Percentiles rank a stretch among this genome's conserved stretches.
Evolutionary conservation across 129 eudicot species (phyloP).

Genomic region (Tanacetum coccineum): DNA sequence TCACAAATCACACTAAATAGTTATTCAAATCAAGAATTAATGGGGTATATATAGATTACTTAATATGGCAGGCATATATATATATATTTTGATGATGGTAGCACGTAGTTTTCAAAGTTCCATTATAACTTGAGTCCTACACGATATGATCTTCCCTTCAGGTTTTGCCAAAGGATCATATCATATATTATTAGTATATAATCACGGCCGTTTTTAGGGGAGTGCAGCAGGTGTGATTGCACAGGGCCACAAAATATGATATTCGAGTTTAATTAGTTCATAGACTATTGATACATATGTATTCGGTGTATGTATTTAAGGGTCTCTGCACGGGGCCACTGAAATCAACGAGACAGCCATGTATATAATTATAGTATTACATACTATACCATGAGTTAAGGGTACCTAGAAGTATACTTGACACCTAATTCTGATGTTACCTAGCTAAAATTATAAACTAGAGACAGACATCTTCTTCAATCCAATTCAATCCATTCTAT

Average conservation of each 20-base stretch:
- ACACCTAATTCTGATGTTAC: constrained; percentile 57
- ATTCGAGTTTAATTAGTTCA: too few species aligned
- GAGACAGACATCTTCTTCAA: not conserved
- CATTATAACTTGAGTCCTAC: constrained; percentile 40
- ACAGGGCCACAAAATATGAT: too few species aligned
- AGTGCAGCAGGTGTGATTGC: too few species aligned
- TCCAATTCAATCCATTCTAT: constrained; percentile 20
- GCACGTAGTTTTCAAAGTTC: constrained; percentile 36
- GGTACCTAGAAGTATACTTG: constrained; percentile 36
- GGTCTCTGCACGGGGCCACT: too few species aligned
- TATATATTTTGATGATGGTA: constrained; percentile 25
- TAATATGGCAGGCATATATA: not conserved
- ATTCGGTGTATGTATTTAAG: too few species aligned
- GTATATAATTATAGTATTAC: constrained; percentile 13
- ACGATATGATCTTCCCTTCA: constrained; percentile 27
- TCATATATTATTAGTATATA: not conserved
- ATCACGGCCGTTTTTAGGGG: too few species aligned
- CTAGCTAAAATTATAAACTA: not conserved
- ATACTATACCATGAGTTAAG: constrained; percentile 13
- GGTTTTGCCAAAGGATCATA: constrained; percentile 14
- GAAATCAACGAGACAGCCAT: too few species aligned
- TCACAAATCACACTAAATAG: too few species aligned
- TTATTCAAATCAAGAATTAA: too few species aligned
- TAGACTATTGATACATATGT: not conserved
- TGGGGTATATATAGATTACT: not conserved